Conservation (phyloP, 371 early-diverging fungal species). For the Mucor ambiguus region DNA sequence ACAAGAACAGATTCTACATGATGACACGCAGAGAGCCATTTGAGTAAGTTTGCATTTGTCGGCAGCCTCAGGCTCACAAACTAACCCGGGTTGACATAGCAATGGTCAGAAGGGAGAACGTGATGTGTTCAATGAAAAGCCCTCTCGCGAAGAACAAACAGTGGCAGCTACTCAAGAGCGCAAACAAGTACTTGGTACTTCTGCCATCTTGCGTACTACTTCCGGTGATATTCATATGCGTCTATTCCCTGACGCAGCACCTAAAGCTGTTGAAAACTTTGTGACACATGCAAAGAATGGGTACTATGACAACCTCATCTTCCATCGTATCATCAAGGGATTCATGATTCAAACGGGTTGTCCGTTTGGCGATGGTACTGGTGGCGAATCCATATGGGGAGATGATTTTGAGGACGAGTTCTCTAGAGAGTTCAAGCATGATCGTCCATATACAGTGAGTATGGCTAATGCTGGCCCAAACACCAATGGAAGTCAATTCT, state of each 20-base stretch:
- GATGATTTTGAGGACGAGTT: slow-evolving; percentile 97
- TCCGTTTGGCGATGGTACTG: slow-evolving; percentile 92
- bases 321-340: slow-evolving; percentile 91
- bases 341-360: slow-evolving; percentile 93
- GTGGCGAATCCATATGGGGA: slow-evolving; percentile 95
- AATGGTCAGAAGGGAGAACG: slow-evolving; percentile 70
- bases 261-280: slow-evolving; percentile 94
- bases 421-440: slow-evolving; percentile 76
- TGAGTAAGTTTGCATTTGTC: slow-evolving; percentile 41
- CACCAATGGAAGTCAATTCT: slow-evolving; percentile 97
- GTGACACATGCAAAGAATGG: slow-evolving; percentile 79
- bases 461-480: slow-evolving; percentile 99
- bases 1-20: slow-evolving; percentile 91
- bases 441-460: slow-evolving; percentile 88
- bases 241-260: slow-evolving; percentile 84
- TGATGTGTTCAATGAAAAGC: slow-evolving; percentile 97
- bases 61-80: not conserved
- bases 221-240: slow-evolving; percentile 86
- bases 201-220: slow-evolving; percentile 86
- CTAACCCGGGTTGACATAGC: not conserved
- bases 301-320: slow-evolving; percentile 76
- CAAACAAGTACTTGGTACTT: slow-evolving; percentile 65
- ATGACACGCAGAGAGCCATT: slow-evolving; percentile 90
- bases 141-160: slow-evolving; percentile 93
- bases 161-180: slow-evolving; percentile 74